Evolutionary conservation across 805 yeast species (phyloP).

Genomic region (Kazachstania psychrophila): DNA sequence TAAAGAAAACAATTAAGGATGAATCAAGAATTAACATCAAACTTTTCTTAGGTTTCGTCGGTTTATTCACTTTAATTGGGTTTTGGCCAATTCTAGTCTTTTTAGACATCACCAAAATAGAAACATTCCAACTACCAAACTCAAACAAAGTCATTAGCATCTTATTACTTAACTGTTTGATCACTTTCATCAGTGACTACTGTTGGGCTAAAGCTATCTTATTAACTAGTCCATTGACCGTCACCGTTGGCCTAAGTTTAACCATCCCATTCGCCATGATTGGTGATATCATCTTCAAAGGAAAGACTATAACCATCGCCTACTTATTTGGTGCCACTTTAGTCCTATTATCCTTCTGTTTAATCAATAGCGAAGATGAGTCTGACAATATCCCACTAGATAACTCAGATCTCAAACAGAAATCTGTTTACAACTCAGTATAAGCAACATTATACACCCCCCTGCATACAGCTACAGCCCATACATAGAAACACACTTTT

Average conservation of each 20-base stretch:
- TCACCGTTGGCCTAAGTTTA: constrained; percentile 84
- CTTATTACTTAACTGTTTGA: constrained; percentile 51
- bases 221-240: constrained; percentile 82
- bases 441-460: not conserved
- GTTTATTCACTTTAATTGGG: constrained; percentile 58
- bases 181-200: constrained; percentile 76
- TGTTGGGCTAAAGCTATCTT: constrained; percentile 92
- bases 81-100: constrained; percentile 72
- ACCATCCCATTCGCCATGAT: constrained; percentile 89
- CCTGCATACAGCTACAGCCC: too few species aligned
- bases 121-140: constrained; percentile 58
- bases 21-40: constrained; percentile 68
- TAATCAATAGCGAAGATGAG: constrained; percentile 59
- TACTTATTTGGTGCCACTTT: constrained; percentile 70
- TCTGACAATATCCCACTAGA: not conserved
- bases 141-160: constrained; percentile 35
- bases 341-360: constrained; percentile 69
- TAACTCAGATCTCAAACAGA: not conserved
- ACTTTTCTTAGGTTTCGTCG: constrained; percentile 86
- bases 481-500: too few species aligned
- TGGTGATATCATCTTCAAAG: constrained; percentile 71
- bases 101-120: constrained; percentile 51
- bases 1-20: constrained; percentile 56
- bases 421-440: not conserved
- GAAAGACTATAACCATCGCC: constrained; percentile 42